A percentile compares a stretch with the other conserved stretches of the same genome.
These are phyloP conservation scores for Jaminaea rosea DNA, from an alignment of 1,284 basidiomycete genomes.

Conservation along the genomic window DNA sequence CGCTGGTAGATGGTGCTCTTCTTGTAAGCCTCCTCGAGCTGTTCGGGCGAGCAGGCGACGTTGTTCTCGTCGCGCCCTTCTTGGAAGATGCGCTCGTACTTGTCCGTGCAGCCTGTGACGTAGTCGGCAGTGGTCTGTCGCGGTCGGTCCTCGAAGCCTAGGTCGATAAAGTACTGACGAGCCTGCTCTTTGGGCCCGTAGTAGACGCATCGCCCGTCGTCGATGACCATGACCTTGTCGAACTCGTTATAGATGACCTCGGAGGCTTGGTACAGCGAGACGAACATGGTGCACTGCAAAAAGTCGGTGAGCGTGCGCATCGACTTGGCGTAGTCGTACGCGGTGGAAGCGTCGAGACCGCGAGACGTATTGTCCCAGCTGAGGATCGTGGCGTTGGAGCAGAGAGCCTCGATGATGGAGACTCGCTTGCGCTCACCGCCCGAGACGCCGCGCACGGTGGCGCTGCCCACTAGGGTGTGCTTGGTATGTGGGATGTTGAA, in stretches of 20 bases:
- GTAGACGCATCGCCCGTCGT: constrained; percentile 41
- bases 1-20: constrained; percentile 54
- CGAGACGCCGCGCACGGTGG: constrained; percentile 66
- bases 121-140: constrained; percentile 59
- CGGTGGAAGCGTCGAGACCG: constrained; percentile 75
- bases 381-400: constrained; percentile 54
- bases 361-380: constrained; percentile 63
- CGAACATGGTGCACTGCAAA: constrained; percentile 65
- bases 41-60: constrained; percentile 65
- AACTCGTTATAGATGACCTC: constrained; percentile 55
- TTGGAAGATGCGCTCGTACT: constrained; percentile 53
- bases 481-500: constrained; percentile 67
- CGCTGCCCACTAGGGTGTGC: constrained; percentile 64
- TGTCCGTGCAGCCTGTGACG: constrained; percentile 33
- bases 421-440: constrained; percentile 58
- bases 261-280: constrained; percentile 64
- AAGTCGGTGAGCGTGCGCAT: constrained; percentile 70
- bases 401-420: constrained; percentile 62
- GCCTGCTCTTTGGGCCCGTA: constrained; percentile 35
- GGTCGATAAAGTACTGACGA: constrained; percentile 29
- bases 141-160: constrained; percentile 48
- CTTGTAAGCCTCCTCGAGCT: constrained; percentile 63
- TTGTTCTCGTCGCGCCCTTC: constrained; percentile 58
- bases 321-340: constrained; percentile 66
- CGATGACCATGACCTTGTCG: constrained; percentile 47